Evolutionary conservation across 2,329 filamentous ascomycete genomes (phyloP).

Genomic region (Stemphylium lycopersici): DNA sequence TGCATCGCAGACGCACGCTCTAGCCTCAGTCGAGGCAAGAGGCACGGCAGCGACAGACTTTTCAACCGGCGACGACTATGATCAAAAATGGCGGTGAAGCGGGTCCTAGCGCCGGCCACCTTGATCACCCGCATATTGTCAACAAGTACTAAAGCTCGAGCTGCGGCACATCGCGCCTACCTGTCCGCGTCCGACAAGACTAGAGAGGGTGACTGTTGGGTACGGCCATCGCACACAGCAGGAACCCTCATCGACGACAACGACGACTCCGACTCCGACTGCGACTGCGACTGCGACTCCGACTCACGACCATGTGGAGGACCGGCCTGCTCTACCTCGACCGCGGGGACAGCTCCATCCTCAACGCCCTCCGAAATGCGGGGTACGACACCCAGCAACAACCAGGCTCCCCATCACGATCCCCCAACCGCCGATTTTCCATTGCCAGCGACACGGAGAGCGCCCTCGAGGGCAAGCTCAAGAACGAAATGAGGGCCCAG

Average conservation of each 20-base stretch:
- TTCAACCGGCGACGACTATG: slow-evolving; percentile 4
- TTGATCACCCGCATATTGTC: slow-evolving; percentile 14
- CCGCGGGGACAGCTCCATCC: slow-evolving; percentile 29
- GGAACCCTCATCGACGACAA: slow-evolving; percentile 24
- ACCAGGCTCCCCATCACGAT: slow-evolving; percentile 18
- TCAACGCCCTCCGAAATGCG: slow-evolving; percentile 27
- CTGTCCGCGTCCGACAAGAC: slow-evolving; percentile 22
- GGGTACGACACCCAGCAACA: slow-evolving; percentile 25
- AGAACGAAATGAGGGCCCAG: slow-evolving; percentile 12
- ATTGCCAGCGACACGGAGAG: slow-evolving; percentile 23
- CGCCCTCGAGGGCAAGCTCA: slow-evolving; percentile 16
- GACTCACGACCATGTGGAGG: slow-evolving; percentile 25
- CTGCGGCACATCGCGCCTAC: slow-evolving; percentile 18
- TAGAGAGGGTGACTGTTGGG: slow-evolving; percentile 20
- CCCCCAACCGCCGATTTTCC: slow-evolving; percentile 23
- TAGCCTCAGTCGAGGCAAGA: slow-evolving; percentile 3
- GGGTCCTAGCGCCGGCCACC: slow-evolving; percentile 17
- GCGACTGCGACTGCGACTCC: background rate
- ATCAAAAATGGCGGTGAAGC: slow-evolving; percentile 23
- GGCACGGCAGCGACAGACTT: slow-evolving; percentile 16
- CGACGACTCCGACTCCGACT: background rate
- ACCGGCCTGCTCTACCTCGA: slow-evolving; percentile 31
- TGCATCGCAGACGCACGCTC: slow-evolving; percentile 6
- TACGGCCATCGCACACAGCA: slow-evolving; percentile 18
- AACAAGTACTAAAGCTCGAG: slow-evolving; percentile 23